These are phyloP conservation scores for Trichoderma breve DNA, from an alignment of 2,329 filamentous ascomycete species.

Conservation along the genomic window DNA sequence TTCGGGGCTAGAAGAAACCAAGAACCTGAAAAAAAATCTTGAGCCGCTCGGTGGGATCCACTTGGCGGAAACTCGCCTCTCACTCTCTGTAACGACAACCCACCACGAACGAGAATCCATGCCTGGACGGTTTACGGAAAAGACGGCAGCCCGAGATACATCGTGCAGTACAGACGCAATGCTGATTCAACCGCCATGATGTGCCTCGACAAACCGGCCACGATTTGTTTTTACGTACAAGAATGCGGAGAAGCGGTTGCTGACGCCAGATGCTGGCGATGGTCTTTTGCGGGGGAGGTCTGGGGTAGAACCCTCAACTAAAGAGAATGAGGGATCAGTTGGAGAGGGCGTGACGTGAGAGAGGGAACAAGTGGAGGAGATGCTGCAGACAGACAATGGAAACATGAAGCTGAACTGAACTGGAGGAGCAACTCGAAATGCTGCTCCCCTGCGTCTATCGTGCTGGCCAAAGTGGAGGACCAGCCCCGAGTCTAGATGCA, in stretches of 20 bases:
- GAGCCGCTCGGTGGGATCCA: neutral
- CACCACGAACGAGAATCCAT: neutral
- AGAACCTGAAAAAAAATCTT: neutral
- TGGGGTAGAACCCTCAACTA: constrained; percentile 1
- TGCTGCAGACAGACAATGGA: neutral
- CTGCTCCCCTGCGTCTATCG: neutral
- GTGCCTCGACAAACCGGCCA: neutral
- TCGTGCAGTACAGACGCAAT: neutral
- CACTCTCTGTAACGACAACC: neutral
- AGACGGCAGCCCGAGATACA: constrained; percentile 5
- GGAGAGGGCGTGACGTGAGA: neutral
- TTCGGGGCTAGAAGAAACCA: constrained; percentile 2
- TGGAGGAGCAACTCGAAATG: neutral
- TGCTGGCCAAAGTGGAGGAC: constrained; percentile 11
- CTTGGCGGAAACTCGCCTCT: constrained; percentile 9
- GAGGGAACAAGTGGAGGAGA: neutral
- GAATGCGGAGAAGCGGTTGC: constrained; percentile 14
- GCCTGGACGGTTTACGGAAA: constrained; percentile 1
- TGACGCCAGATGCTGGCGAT: constrained; percentile 1
- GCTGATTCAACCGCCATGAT: neutral
- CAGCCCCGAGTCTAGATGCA: constrained; percentile 6
- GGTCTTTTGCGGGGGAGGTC: constrained; percentile 17
- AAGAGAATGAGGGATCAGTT: neutral
- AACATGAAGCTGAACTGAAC: neutral
- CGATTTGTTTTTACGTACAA: constrained; percentile 20